Evolutionary conservation across 371 early-diverging fungal species (phyloP), one percentile per base, ranked within the genome.

Genomic region (Mucor sp.): DNA sequence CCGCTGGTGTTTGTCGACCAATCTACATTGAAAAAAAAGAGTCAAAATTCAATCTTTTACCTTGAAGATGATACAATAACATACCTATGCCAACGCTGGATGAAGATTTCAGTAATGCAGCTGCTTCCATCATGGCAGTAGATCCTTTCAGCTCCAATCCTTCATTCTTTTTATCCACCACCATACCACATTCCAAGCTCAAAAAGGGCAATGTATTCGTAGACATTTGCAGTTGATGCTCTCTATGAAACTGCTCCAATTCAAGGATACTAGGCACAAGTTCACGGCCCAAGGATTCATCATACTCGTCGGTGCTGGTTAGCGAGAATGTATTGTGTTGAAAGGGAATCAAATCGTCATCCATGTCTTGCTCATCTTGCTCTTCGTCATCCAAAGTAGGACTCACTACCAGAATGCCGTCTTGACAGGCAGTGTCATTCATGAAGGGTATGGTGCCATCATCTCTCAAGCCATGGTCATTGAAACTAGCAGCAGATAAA

Each of bases 271-370:
- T 71, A 17, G 74, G 68, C 1, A 77, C 75, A 7, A 80, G 69
- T 60, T 84, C 87, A 32, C 81, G 83, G 15, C 87, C 85, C 12
- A 87, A 63, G 0, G 85, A 84, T 64, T 87, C 88, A 30, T 89
- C 88, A 68, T 85, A 87, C 56, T 86, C 88, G 59, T 89, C 90
- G 0, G 85, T 87, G 39, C 76, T 71, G n/a, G 80, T 81, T 44
- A 89, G 50, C 9, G 86, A 87, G 61, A 89, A 86, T 0, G 81
- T 83, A 35, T 77, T 72, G 27, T 72, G 66, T 15, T 62, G 62
- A 11, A 69, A 72, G 0, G 69, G 66, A 2, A 67, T n/a, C 14
- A 33, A 25, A n/a, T 44, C 58, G 39, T 50, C n/a, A n/a, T 39
- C 41, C 37, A 37, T 37, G 39, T 58, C 56, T 11, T 23, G 53